Percentiles rank a stretch among this genome's conserved stretches.
phyloP scores from a whole-genome alignment of 768 basidiomycete genomes.

The Pisolithus tinctorius region DNA sequence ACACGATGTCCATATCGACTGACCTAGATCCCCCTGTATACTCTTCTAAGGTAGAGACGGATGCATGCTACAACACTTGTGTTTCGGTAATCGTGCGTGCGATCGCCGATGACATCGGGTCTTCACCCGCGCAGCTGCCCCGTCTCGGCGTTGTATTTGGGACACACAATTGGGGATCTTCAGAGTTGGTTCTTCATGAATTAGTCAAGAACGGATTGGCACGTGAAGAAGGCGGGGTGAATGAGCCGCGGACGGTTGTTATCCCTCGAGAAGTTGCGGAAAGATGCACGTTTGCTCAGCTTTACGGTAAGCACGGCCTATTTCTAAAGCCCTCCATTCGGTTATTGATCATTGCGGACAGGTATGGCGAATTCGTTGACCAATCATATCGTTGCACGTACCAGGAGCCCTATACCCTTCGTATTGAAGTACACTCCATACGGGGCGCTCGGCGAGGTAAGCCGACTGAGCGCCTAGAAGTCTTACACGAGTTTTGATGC shows the following conservation, averaged over 20 bases:
- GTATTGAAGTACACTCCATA: conserved; percentile 84
- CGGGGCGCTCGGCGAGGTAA: conserved; percentile 59
- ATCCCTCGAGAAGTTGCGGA: conserved; percentile 53
- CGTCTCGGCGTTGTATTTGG: conserved; percentile 70
- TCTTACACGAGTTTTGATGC: background rate
- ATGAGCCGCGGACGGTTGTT: conserved; percentile 20
- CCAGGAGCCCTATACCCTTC: conserved; percentile 50
- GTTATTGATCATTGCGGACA: conserved; percentile 21
- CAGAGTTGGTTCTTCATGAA: conserved; percentile 51
- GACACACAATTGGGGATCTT: conserved; percentile 79
- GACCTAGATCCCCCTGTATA: conserved; percentile 64
- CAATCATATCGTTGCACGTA: conserved; percentile 54
- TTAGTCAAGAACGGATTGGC: conserved; percentile 50
- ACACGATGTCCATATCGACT: conserved; percentile 44
- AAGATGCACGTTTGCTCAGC: conserved; percentile 68
- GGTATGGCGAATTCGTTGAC: conserved; percentile 87
- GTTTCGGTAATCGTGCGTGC: conserved; percentile 49
- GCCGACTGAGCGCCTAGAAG: conserved; percentile 3
- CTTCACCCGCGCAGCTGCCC: conserved; percentile 7
- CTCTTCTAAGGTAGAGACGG: conserved; percentile 62
- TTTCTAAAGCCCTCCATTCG: background rate
- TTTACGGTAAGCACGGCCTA: conserved; percentile 55
- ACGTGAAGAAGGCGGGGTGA: conserved; percentile 11
- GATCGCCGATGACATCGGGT: conserved; percentile 45
- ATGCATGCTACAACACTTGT: conserved; percentile 64